These are phyloP conservation scores for Thalassiosira allenii DNA, from an alignment of 352 stramenopile genomes.

Conservation along the genomic window DNA sequence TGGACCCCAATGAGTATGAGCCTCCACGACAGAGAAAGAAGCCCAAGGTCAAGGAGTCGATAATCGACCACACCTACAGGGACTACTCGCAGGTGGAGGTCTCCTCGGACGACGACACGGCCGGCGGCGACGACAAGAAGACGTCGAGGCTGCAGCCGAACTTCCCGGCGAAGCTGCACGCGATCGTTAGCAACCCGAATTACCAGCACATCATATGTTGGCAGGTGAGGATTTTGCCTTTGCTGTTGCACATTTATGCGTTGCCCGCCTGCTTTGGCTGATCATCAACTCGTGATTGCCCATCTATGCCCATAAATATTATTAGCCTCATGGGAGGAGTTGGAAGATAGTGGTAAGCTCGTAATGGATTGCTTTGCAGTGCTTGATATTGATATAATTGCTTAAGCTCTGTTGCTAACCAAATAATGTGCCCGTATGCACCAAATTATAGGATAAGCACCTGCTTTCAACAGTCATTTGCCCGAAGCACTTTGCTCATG, in stretches of 20 bases:
- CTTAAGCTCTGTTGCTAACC: not conserved
- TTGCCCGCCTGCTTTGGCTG: not conserved
- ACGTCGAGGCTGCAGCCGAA: slow-evolving; percentile 20
- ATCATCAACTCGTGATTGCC: not conserved
- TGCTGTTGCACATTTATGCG: not conserved
- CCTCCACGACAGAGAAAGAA: slow-evolving; percentile 36
- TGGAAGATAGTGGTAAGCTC: slow-evolving; percentile 68
- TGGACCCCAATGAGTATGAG: slow-evolving; percentile 45
- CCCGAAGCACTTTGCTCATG: slow-evolving; percentile 41
- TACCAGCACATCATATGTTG: slow-evolving; percentile 74
- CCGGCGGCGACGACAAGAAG: slow-evolving; percentile 2
- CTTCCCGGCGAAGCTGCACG: slow-evolving; percentile 71
- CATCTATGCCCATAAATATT: not conserved
- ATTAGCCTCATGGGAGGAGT: slow-evolving; percentile 64
- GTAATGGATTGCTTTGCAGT: slow-evolving; percentile 18
- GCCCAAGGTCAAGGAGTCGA: slow-evolving; percentile 42
- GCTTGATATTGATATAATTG: slow-evolving; percentile 67
- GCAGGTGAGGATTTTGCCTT: slow-evolving; percentile 3
- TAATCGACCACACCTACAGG: slow-evolving; percentile 57
- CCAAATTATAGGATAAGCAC: slow-evolving; percentile 48
- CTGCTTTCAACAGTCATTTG: slow-evolving; percentile 32
- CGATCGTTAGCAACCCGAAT: slow-evolving; percentile 67
- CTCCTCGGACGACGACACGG: not conserved
- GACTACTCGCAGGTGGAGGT: slow-evolving; percentile 44
- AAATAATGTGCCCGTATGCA: not conserved